These are phyloP conservation scores for Pichia sp. DNA, from an alignment of 1,139 yeast species.

Conservation along the genomic window DNA sequence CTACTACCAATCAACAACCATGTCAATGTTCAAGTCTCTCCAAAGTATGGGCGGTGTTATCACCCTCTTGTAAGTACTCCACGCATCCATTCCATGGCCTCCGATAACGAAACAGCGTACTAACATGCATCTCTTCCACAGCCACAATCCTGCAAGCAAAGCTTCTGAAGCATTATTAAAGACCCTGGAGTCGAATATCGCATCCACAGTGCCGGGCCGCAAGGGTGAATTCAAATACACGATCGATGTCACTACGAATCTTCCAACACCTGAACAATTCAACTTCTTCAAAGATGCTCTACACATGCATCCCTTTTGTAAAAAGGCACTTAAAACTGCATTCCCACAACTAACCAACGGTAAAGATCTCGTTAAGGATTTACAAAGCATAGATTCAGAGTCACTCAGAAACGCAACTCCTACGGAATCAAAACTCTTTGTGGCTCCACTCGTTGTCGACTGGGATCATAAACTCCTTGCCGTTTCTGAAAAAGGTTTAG, in stretches of 20 bases:
- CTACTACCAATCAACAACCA: no score
- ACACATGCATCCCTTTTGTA: constrained; percentile 28
- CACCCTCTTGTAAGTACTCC: constrained; percentile 35
- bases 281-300: constrained; percentile 26
- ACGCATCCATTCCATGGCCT: no score
- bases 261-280: constrained; percentile 32
- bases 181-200: constrained; percentile 3
- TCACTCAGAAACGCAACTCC: constrained; percentile 22
- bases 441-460: constrained; percentile 55
- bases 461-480: constrained; percentile 55
- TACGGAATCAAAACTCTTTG: constrained; percentile 22
- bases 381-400: constrained; percentile 21
- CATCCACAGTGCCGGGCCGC: constrained; percentile 9
- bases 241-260: constrained; percentile 23
- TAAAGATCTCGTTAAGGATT: constrained; percentile 19
- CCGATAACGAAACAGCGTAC: neutral
- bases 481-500: constrained; percentile 40
- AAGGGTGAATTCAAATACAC: constrained; percentile 22
- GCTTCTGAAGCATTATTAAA: constrained; percentile 4
- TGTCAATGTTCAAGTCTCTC: constrained; percentile 35
- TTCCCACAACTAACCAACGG: constrained; percentile 26
- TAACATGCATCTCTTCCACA: neutral
- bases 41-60: constrained; percentile 32
- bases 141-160: constrained; percentile 8
- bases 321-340: constrained; percentile 27